Base-by-base conservation (phyloP, 352 stramenopile genomes). In the Aphanomyces stellatus region DNA sequence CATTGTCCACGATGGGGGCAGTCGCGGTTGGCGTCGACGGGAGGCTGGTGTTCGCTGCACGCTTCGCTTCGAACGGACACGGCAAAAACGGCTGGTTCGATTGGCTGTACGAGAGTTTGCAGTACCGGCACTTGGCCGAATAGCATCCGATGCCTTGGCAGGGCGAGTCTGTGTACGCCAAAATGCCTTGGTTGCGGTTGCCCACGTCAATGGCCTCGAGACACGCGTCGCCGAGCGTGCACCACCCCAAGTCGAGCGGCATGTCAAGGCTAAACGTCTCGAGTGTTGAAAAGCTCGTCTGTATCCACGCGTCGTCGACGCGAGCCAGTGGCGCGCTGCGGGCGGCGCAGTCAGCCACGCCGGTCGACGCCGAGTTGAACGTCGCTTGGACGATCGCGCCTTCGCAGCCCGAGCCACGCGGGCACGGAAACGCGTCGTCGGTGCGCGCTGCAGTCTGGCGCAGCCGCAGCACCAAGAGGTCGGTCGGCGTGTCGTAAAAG, bases 91-190 rank as follows among this genome's bases (percentile, higher is more conserved):
- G 70, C 22, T 70, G 62, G 0, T 62, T 34, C 0, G 74, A 74
- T 4, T 53, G 37, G 49, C 72, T 78, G 25, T 69, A 67, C 10
- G 62, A 66, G 22, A 79, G 64, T 31, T 79, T 77, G 61, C 74
- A 79, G 69, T 79, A 79, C 11, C 71, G 71, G 62, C 74, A 79
- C 10, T 51, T 71, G 8, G 62, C 28, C 11, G 46, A 69, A 46
- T 71, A 79, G 67, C 74, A 79, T 2, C 72, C 74, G 13, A 76
- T 65, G 6, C 74, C 74, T 13, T 66, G 41, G 65, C 74, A 79
- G 1, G 65, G 59, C 5, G 37, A 51, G 41, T 77, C 51, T 0
- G 28, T 49, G 51, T 75, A 79, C 35, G 74, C 74, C 4, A 79
- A 42, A 10, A 79, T 71, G 22, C 74, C 74, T 57, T 63, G 57